Conservation (phyloP, 2,329 filamentous ascomycete species). For the Penicillium paneum region DNA sequence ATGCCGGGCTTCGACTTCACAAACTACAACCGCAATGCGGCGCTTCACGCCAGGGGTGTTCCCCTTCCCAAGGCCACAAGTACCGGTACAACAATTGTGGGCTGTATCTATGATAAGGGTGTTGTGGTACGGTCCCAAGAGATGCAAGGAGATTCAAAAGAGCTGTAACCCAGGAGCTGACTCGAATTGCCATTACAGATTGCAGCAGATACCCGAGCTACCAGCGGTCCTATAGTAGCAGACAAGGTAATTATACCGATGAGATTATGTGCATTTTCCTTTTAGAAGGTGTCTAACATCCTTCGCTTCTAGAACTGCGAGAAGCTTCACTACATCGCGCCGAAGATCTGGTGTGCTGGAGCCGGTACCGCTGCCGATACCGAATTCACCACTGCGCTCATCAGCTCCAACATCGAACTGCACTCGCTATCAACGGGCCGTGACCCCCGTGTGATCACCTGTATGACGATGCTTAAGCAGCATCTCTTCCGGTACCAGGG, state of each 20-base stretch:
- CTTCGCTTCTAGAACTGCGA: constrained; percentile 73
- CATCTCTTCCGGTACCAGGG: constrained; percentile 98
- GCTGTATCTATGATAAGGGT: constrained; percentile 92
- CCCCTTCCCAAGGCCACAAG: constrained; percentile 96
- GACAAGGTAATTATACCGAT: constrained; percentile 67
- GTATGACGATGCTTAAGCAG: constrained; percentile 99
- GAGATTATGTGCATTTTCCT: neutral
- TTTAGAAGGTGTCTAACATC: constrained; percentile 2
- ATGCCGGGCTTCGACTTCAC: constrained; percentile 99
- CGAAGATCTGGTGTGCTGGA: constrained; percentile 98
- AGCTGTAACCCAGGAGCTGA: constrained; percentile 16
- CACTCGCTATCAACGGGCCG: constrained; percentile 95
- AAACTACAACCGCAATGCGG: constrained; percentile 99
- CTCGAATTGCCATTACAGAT: constrained; percentile 57
- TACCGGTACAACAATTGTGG: constrained; percentile 98
- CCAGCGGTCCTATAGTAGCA: constrained; percentile 94
- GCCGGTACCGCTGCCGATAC: constrained; percentile 97
- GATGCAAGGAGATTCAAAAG: neutral
- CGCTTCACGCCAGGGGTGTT: constrained; percentile 88
- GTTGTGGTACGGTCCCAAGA: constrained; percentile 68
- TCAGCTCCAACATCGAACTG: constrained; percentile 97
- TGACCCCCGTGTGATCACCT: constrained; percentile 94
- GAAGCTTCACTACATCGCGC: constrained; percentile 98
- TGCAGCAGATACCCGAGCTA: constrained; percentile 95
- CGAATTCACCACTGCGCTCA: constrained; percentile 97